Evolutionary conservation across 306 rosid species (phyloP), one percentile per base, ranked within the genome.

Genomic region (Sesbania bispinosa): DNA sequence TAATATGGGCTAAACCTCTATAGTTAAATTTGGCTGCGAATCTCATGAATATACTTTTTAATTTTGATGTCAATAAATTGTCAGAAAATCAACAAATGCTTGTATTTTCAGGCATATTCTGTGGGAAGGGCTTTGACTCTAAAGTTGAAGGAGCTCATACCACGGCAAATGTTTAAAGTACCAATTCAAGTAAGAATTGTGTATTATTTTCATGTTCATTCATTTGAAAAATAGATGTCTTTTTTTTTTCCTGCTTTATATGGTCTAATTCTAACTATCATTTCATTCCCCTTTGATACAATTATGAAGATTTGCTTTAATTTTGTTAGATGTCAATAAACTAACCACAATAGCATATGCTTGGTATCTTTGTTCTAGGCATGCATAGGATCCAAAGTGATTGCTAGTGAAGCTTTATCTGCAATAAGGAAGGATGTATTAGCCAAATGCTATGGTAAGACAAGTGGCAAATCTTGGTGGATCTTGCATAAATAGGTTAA

Each of bases 141-240:
- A 69, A 93, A 90, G 88, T 85, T 93, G 78, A 93, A 93, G 82
- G 97, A 93, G 90, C 93, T 93, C 66, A 93, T 93, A 75, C 98
- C 98, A 21, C 86, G 98, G 33, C 98, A 93, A 63, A 93, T 93
- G 98, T 93, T 93, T 83, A 93, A 90, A 87, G 86, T 88, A 14
- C 98, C 98, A 4, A 93, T 93, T 77, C 98, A 93, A 75, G 96
- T 90, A 79, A 80, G 84, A 68, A 52, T 69, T 14, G 30, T 64
- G 8, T 23, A 4, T 24, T 39, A 77, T 53, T 77, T 60, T 70
- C 39, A 15, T 72, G 15, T 46, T 47, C 26, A 24, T 57, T 59
- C 16, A 11, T 39, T 11, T n/a, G 21, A 20, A 10, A 20, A 4
- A 66, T 4, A 35, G 0, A n/a, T 0, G 5, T 14, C n/a, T 2